Percentiles rank a stretch among this genome's conserved stretches.
phyloP scores from a whole-genome alignment of 2,329 filamentous ascomycete species.

The Trematosphaeria pertusa region DNA sequence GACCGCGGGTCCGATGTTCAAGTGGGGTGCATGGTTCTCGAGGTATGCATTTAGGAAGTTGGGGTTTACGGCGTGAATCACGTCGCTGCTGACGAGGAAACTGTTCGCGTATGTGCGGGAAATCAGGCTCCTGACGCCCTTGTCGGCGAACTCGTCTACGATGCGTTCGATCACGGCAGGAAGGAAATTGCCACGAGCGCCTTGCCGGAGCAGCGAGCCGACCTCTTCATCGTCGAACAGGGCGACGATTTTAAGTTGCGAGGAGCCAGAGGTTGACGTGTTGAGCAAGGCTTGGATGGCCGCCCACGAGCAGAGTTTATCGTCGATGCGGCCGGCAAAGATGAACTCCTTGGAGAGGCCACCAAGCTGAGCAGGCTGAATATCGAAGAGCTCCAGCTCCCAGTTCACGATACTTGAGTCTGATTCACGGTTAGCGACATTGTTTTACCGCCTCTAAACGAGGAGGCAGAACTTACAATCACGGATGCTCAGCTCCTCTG shows the following conservation, averaged over 20 bases:
- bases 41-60: constrained; percentile 90
- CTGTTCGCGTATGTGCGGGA: constrained; percentile 88
- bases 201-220: constrained; percentile 87
- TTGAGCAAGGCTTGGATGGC: constrained; percentile 84
- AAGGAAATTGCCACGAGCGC: constrained; percentile 88
- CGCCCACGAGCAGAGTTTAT: constrained; percentile 96
- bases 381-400: constrained; percentile 95
- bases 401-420: constrained; percentile 84
- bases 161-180: constrained; percentile 81
- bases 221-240: constrained; percentile 98
- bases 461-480: constrained; percentile 59
- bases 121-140: constrained; percentile 62
- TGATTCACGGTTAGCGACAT: constrained; percentile 23
- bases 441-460: not conserved
- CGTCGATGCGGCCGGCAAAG: constrained; percentile 92
- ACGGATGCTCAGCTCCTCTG: constrained; percentile 75
- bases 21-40: constrained; percentile 80
- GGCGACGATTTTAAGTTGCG: constrained; percentile 87
- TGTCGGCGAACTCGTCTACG: constrained; percentile 68
- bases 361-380: constrained; percentile 81
- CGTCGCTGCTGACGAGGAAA: constrained; percentile 91
- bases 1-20: constrained; percentile 87
- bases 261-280: constrained; percentile 61
- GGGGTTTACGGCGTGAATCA: constrained; percentile 92
- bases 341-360: constrained; percentile 93